Evolutionary conservation across 2,329 filamentous ascomycete species (phyloP), one percentile per base, ranked within the genome.

Genomic region (Fusarium marasasianum): DNA sequence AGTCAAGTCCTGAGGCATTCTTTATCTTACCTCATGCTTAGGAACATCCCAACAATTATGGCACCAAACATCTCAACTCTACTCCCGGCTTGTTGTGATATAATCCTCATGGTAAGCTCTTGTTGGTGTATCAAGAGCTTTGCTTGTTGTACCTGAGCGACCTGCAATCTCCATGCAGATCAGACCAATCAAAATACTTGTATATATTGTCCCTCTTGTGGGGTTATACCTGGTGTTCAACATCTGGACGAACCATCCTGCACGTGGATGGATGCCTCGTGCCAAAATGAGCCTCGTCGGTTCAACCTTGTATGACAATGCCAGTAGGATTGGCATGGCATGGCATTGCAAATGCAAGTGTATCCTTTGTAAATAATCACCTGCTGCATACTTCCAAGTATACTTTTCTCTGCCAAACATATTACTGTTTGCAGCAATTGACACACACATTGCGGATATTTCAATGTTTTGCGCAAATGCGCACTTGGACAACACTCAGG

Each of bases 391-490:
- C 40, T 24, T 47, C 47, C 44, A 45, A 24, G 20, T n/a, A 8
- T 50, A 24, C 9, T 13, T 10, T 14, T 41, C 35, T 15, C 6
- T 20, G 20, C 29, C 8, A 20, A 47, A 4, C 24, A 45, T 48
- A 13, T n/a, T 17, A 18, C 63, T 45, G 40, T 48, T 43, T 43
- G 37, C 18, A 56, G 24, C 45, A 41, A 35, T 41, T 26, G 29
- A n/a, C 26, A 37, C 45, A 15, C 33, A 37, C 15, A 22, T 38
- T 35, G 41, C 24, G 29, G 29, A 6, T 37, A 12, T 35, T 31
- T 60, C 26, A 41, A 57, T 47, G n/a, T 7, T 33, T 67, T 67
- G 45, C 65, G 63, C 45, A n/a, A 53, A 45, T 50, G 64, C 64
- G 62, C 24, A 47, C 24, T 29, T 29, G 38, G 6, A 33, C 13